Evolutionary conservation across 208 protist species (phyloP).

Genomic region (Trypanosoma lewisi): DNA sequence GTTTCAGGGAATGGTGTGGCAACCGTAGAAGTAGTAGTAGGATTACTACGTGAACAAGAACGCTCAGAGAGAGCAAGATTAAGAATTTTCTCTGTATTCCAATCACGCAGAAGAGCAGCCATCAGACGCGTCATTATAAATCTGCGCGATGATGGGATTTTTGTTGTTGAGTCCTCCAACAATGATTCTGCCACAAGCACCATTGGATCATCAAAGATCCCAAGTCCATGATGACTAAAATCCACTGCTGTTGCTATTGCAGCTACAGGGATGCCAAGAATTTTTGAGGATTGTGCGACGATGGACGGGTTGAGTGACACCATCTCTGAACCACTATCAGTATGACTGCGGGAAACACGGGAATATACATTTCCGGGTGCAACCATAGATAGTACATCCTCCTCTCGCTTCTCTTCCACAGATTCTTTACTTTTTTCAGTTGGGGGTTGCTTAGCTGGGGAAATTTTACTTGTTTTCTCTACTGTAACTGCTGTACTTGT

Average conservation of each 20-base stretch:
- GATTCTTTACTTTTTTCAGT: neutral
- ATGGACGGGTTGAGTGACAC: neutral
- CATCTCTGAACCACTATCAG: neutral
- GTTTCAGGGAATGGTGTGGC: slow-evolving; percentile 1
- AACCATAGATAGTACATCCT: slow-evolving; percentile 3
- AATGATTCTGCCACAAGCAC: slow-evolving; percentile 23
- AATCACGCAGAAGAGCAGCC: slow-evolving; percentile 41
- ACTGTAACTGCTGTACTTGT: neutral
- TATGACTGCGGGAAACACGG: neutral
- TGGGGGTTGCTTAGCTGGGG: neutral
- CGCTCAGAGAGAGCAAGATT: slow-evolving; percentile 17
- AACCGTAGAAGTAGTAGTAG: too few relatives aligned
- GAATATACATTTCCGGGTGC: slow-evolving; percentile 28
- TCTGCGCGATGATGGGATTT: slow-evolving; percentile 31
- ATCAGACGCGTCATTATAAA: slow-evolving; percentile 70
- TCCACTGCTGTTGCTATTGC: neutral
- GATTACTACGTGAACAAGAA: too few relatives aligned
- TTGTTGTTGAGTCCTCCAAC: slow-evolving; percentile 19
- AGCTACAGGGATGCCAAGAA: neutral
- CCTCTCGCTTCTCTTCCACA: neutral
- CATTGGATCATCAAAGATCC: slow-evolving; percentile 19
- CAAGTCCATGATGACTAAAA: slow-evolving; percentile 1
- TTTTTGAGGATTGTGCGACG: neutral
- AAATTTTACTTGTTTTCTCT: neutral
- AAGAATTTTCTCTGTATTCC: slow-evolving; percentile 22